Evolutionary conservation across 495 filamentous ascomycete genomes (phyloP).

Genomic region (Hypomontagnella submonticulosa): DNA sequence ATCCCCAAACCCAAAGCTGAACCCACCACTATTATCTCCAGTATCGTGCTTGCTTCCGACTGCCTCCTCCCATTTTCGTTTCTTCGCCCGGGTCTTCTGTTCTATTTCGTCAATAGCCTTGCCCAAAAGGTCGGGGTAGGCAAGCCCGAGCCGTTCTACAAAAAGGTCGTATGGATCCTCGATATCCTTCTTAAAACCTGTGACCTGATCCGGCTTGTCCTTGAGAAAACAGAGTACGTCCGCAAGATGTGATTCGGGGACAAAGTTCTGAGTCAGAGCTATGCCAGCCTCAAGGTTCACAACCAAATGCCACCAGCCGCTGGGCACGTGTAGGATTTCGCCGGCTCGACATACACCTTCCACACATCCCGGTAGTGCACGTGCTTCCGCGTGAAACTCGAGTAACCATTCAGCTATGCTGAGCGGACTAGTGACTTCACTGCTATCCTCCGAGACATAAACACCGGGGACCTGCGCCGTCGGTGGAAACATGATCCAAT

Average conservation of each 20-base stretch:
- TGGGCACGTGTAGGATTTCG: constrained; percentile 92
- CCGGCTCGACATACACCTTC: constrained; percentile 90
- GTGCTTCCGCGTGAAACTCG: constrained; percentile 88
- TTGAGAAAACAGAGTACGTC: constrained; percentile 84
- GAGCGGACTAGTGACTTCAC: constrained; percentile 92
- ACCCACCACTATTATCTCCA: constrained; percentile 66
- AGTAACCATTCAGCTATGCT: constrained; percentile 97
- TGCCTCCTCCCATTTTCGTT: constrained; percentile 87
- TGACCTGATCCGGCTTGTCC: constrained; percentile 85
- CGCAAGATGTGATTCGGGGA: constrained; percentile 78
- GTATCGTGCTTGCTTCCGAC: constrained; percentile 62
- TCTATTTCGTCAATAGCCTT: constrained; percentile 72
- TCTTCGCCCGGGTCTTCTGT: constrained; percentile 69
- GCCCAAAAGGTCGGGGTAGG: constrained; percentile 72
- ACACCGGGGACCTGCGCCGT: constrained; percentile 78
- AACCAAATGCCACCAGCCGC: constrained; percentile 96
- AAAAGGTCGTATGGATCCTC: constrained; percentile 80
- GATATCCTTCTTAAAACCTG: constrained; percentile 82
- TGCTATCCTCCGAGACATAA: constrained; percentile 89
- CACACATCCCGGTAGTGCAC: constrained; percentile 77
- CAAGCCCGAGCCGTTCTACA: constrained; percentile 70
- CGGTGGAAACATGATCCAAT: constrained; percentile 93
- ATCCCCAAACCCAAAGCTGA: constrained; percentile 76
- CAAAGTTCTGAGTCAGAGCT: constrained; percentile 96
- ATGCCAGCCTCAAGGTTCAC: constrained; percentile 86